Base-by-base conservation (phyloP, 352 stramenopile species). In the Paralagenidium karlingii region DNA sequence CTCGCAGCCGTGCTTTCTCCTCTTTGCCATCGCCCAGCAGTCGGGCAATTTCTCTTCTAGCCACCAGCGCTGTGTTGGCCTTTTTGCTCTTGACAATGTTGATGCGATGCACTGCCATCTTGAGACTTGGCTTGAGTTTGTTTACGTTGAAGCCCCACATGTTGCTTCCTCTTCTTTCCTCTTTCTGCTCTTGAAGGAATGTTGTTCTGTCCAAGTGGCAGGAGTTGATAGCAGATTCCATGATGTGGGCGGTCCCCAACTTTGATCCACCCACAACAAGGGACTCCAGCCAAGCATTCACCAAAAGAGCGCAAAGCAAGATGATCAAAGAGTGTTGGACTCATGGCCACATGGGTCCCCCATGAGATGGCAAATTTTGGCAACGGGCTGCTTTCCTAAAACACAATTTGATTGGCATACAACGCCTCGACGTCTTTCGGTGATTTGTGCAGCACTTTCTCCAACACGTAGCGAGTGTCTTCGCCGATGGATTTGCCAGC, bases 1-100 rank as follows among this genome's bases (percentile, higher is more conserved):
- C 89, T 34, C 81, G 75, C 48, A 98, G 97, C 40, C 87, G 77
- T 31, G 94, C 94, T 54, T 96, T 96, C 59, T 96, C 86, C 48
- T 95, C 83, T 41, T 95, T 95, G 38, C 80, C 69, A 10, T 94
- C 82, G 18, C 43, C 56, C 38, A 96, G 61, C 25, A 96, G 60
- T 27, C 55, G 50, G 6, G 66, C 74, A 24, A 96, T 76, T 58
- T 93, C 75, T 22, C 63, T 62, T 24, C 86, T 81, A 44, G 63
- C 63, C 16, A 59, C 68, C 40, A 89, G 61, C 13, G 76, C 80
- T 20, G 67, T 59, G 49, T 88, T 84, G 7, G 73, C 71, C 58
- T 92, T 94, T 61, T 95, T 94, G 62, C 94, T 95, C 62, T 91
- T 94, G 42, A 89, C 54, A 43, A 95, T 91, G 38, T 71, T 66